Percentiles rank a stretch among this genome's conserved stretches.
phyloP scores from a whole-genome alignment of 495 filamentous ascomycete genomes.

The Podospora pseudocomata region DNA sequence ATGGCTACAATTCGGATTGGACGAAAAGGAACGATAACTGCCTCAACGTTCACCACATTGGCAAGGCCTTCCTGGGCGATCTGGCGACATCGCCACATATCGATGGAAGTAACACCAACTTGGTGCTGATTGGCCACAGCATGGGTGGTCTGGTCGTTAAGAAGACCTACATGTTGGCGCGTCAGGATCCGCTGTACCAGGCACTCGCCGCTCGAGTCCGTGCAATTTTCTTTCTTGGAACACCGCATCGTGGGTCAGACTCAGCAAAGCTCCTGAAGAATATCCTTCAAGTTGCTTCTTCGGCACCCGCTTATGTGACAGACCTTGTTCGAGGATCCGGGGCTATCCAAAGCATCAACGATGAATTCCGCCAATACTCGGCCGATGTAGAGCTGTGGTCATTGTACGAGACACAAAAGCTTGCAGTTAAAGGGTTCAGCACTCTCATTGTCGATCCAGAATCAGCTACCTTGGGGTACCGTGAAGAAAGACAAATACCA shows the following conservation, averaged over 20 bases:
- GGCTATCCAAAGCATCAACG: no score
- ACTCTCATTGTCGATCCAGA: no score
- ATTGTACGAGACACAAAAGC: no score
- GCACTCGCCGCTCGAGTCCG: constrained; percentile 26
- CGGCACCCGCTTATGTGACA: no score
- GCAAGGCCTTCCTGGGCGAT: constrained; percentile 24
- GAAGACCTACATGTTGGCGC: constrained; percentile 30
- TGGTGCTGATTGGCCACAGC: constrained; percentile 17
- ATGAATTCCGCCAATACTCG: no score
- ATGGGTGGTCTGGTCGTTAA: constrained; percentile 36
- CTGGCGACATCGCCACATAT: constrained; percentile 15
- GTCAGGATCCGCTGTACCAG: constrained; percentile 20
- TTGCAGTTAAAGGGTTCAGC: no score
- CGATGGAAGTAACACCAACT: no score
- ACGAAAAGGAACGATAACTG: constrained; percentile 13
- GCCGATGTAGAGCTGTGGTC: no score
- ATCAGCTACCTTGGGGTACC: no score
- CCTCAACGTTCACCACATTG: constrained; percentile 30
- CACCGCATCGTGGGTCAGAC: constrained; percentile 30
- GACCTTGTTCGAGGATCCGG: no score
- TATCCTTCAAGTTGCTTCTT: no score
- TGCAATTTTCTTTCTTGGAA: constrained; percentile 29
- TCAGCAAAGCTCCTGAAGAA: constrained; percentile 5
- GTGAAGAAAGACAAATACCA: no score
- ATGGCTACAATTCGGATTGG: constrained; percentile 33